Percentiles rank a stretch among this genome's conserved stretches.
Evolutionary conservation across 176 grass and related monocot species (phyloP).

Genomic region (Musa acuminata): DNA sequence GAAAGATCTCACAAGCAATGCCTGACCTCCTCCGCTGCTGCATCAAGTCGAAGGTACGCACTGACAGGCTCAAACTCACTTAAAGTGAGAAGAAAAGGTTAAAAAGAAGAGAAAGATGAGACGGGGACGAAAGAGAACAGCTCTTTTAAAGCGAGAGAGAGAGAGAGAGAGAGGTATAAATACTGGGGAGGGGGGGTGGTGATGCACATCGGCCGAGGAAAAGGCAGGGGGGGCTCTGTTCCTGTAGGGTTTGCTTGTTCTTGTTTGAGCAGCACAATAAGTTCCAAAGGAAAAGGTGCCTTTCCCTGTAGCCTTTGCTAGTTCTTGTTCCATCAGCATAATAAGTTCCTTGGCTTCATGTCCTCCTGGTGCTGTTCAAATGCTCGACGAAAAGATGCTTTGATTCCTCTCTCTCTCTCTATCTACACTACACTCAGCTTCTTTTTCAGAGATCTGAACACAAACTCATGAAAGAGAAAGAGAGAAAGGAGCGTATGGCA

Average conservation of each 20-base stretch:
- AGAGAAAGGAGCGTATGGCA: not conserved
- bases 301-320: not conserved
- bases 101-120: not conserved
- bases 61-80: constrained; percentile 16
- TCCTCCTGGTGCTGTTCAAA: not conserved
- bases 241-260: not conserved
- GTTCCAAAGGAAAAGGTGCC: not conserved
- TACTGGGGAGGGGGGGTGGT: not conserved
- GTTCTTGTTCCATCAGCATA: not conserved
- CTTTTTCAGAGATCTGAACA: too few relatives aligned
- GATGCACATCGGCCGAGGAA: not conserved
- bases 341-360: not conserved
- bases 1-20: too few relatives aligned
- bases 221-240: too few relatives aligned
- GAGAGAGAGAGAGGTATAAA: not conserved
- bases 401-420: not conserved
- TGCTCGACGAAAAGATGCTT: not conserved
- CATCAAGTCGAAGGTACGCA: not conserved
- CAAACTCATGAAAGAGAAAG: not conserved
- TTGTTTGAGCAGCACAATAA: not conserved
- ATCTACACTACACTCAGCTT: not conserved
- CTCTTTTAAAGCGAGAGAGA: constrained; percentile 1
- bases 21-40: not conserved
- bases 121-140: not conserved
- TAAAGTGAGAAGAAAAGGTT: constrained; percentile 1